Percentiles rank a stretch among this genome's conserved stretches.
phyloP scores from a whole-genome alignment of 1,284 basidiomycete species.

The Mycena citricolor region DNA sequence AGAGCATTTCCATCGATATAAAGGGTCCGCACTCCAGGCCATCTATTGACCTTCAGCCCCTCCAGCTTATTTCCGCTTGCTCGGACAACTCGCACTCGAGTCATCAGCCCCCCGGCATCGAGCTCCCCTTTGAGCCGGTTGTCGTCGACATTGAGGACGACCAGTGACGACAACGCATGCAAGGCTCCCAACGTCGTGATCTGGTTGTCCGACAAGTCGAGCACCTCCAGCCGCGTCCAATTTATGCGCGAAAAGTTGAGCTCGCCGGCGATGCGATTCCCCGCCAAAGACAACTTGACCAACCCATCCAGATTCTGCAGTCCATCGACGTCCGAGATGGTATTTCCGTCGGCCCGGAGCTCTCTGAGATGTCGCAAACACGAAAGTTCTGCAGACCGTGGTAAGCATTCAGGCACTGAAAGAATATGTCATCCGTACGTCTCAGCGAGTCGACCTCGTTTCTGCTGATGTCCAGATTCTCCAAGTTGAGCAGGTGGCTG shows the following conservation, averaged over 20 bases:
- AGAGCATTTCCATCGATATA: slow-evolving; percentile 91
- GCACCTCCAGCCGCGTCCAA: slow-evolving; percentile 81
- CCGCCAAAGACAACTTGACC: slow-evolving; percentile 79
- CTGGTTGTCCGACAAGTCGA: slow-evolving; percentile 82
- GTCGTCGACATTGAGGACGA: slow-evolving; percentile 78
- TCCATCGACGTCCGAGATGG: slow-evolving; percentile 75
- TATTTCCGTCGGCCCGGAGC: slow-evolving; percentile 85
- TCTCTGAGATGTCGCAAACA: slow-evolving; percentile 86
- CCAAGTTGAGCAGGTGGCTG: slow-evolving; percentile 82
- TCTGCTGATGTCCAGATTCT: slow-evolving; percentile 87
- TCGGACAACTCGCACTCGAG: slow-evolving; percentile 79
- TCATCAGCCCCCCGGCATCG: slow-evolving; percentile 53
- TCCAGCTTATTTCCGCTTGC: slow-evolving; percentile 81
- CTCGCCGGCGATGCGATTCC: slow-evolving; percentile 73
- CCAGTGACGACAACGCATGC: slow-evolving; percentile 59
- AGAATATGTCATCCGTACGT: slow-evolving; percentile 55
- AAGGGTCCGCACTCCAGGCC: slow-evolving; percentile 81
- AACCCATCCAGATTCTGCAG: slow-evolving; percentile 79
- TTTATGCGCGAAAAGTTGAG: slow-evolving; percentile 51
- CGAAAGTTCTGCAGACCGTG: slow-evolving; percentile 78
- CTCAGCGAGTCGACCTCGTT: slow-evolving; percentile 87
- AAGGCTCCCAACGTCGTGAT: slow-evolving; percentile 63
- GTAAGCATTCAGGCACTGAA: slow-evolving; percentile 15
- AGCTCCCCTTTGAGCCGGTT: slow-evolving; percentile 65
- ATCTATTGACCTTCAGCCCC: slow-evolving; percentile 64